Percentiles rank a stretch among this genome's conserved stretches.
Evolutionary conservation across 2,329 filamentous ascomycete species (phyloP).

Genomic region (Claviceps fusiformis): DNA sequence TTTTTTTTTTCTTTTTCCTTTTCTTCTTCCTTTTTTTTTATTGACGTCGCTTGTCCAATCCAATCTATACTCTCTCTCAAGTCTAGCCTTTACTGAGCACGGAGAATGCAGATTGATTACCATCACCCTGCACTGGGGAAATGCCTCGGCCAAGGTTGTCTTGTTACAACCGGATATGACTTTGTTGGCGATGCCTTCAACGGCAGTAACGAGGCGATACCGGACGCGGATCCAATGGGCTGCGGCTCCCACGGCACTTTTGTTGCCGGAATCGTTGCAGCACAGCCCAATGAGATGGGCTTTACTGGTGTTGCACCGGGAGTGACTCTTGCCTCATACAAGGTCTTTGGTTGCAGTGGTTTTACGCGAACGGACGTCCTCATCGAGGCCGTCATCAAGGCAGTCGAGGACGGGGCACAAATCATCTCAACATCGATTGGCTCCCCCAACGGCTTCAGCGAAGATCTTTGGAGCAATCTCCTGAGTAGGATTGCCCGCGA

Average conservation of each 20-base stretch:
- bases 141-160: conserved; percentile 40
- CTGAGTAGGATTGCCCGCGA: conserved; percentile 26
- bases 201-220: conserved; percentile 7
- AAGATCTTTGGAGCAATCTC: conserved; percentile 28
- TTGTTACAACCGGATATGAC: conserved; percentile 13
- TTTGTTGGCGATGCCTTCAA: conserved; percentile 12
- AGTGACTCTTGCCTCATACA: conserved; percentile 2
- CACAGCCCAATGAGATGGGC: not conserved
- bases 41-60: no score
- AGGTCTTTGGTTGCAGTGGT: conserved; percentile 3
- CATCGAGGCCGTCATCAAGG: conserved; percentile 38
- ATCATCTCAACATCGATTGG: conserved; percentile 16
- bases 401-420: conserved; percentile 33
- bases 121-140: conserved; percentile 44
- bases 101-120: conserved; percentile 36
- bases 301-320: conserved; percentile 4
- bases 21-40: no score
- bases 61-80: no score
- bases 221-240: conserved; percentile 10
- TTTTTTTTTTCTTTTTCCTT: no score
- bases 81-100: not conserved
- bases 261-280: conserved; percentile 15
- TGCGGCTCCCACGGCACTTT: conserved; percentile 13
- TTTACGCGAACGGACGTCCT: conserved; percentile 31
- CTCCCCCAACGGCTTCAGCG: conserved; percentile 10